Evolutionary conservation across 441 rosid species (phyloP).

Genomic region (Flueggea neowawraea): DNA sequence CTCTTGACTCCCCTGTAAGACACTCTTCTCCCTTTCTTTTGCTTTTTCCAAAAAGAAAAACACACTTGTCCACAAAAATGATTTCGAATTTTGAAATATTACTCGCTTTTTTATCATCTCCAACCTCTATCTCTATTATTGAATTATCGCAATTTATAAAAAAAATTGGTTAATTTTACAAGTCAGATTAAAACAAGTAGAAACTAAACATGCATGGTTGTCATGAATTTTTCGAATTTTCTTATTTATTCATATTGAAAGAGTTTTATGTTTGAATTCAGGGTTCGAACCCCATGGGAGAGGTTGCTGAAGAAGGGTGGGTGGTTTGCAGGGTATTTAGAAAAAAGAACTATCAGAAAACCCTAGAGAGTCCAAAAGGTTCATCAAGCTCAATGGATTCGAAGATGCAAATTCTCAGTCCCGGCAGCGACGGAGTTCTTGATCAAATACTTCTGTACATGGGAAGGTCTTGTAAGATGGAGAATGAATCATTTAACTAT

Average conservation of each 20-base stretch:
- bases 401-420: constrained; percentile 27
- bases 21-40: background rate
- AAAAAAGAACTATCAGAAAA: constrained; percentile 84
- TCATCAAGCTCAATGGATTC: constrained; percentile 36
- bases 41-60: background rate
- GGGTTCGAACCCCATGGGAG: constrained; percentile 44
- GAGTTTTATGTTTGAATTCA: constrained; percentile 9
- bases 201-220: too few species aligned
- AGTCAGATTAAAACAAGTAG: too few species aligned
- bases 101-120: background rate
- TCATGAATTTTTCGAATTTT: too few species aligned
- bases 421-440: constrained; percentile 45
- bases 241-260: background rate
- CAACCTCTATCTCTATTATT: too few species aligned
- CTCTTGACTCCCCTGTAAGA: constrained; percentile 8
- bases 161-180: too few species aligned
- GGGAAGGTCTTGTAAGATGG: constrained; percentile 63
- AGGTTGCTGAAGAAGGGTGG: constrained; percentile 83
- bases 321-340: constrained; percentile 87
- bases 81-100: background rate
- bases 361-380: constrained; percentile 57
- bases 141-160: too few species aligned
- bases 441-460: constrained; percentile 70
- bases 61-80: background rate
- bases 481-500: constrained; percentile 31